These are phyloP conservation scores for Talaromyces verruculosus DNA, from an alignment of 2,329 filamentous ascomycete species.

Conservation along the genomic window DNA sequence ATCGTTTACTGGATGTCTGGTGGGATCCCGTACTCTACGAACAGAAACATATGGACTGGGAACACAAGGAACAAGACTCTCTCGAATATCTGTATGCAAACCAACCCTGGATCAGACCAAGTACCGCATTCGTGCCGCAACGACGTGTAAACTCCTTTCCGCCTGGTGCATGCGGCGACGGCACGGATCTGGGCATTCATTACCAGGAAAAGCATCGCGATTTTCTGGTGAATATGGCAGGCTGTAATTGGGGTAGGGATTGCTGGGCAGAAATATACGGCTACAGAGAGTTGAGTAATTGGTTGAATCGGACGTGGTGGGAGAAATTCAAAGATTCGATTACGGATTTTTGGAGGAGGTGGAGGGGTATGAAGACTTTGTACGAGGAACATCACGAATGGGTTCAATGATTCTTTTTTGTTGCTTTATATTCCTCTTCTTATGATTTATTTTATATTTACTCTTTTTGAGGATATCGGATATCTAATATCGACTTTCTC, in stretches of 20 bases:
- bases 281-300: conserved; percentile 87
- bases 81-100: conserved; percentile 87
- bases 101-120: conserved; percentile 88
- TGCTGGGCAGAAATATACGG: conserved; percentile 98
- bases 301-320: conserved; percentile 80
- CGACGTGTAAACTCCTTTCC: conserved; percentile 95
- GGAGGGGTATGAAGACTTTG: conserved; percentile 15
- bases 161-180: conserved; percentile 72
- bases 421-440: conserved; percentile 18
- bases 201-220: conserved; percentile 83
- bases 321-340: conserved; percentile 55
- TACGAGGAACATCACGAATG: conserved; percentile 23
- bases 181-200: conserved; percentile 69
- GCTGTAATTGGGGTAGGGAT: conserved; percentile 93
- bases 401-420: conserved; percentile 18
- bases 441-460: conserved; percentile 1
- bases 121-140: conserved; percentile 85
- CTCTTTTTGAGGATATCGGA: not conserved
- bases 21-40: conserved; percentile 98
- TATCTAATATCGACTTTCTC: not conserved
- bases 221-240: conserved; percentile 97
- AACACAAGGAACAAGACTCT: conserved; percentile 97
- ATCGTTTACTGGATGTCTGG: conserved; percentile 90
- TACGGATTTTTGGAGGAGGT: conserved; percentile 26
- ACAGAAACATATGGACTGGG: conserved; percentile 98